Evolutionary conservation across 2,329 filamentous ascomycete genomes (phyloP).

Genomic region (Pseudocercospora cruenta): DNA sequence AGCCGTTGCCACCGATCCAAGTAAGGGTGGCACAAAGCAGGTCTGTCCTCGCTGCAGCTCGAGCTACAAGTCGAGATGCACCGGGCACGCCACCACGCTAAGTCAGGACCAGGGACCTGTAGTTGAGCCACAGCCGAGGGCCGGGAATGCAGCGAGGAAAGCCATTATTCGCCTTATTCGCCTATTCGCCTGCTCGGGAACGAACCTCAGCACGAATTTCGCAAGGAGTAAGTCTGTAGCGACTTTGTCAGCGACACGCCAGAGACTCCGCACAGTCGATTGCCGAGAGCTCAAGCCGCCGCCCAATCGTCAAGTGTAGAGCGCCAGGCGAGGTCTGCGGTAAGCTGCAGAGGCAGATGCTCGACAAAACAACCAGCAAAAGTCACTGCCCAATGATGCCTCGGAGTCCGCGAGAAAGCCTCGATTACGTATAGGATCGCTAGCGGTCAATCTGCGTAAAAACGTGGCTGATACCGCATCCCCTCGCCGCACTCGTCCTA

Average conservation of each 20-base stretch:
- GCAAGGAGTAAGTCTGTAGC: neutral
- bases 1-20: neutral
- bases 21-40: neutral
- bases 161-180: neutral
- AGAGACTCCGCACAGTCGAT: neutral
- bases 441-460: neutral
- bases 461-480: constrained; percentile 3
- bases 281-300: neutral
- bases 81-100: constrained; percentile 5
- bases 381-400: constrained; percentile 5
- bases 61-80: neutral
- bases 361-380: neutral
- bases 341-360: neutral
- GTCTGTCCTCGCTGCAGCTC: constrained; percentile 11
- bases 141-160: neutral
- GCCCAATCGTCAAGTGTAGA: neutral
- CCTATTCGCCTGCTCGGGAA: constrained; percentile 2
- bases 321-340: neutral
- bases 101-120: neutral
- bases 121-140: constrained; percentile 4
- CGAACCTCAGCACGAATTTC: neutral
- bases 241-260: neutral
- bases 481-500: neutral
- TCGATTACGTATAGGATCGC: constrained; percentile 12
- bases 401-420: constrained; percentile 14